These are phyloP conservation scores for Penicillium sp. DNA, from an alignment of 2,329 filamentous ascomycete species.

Conservation along the genomic window DNA sequence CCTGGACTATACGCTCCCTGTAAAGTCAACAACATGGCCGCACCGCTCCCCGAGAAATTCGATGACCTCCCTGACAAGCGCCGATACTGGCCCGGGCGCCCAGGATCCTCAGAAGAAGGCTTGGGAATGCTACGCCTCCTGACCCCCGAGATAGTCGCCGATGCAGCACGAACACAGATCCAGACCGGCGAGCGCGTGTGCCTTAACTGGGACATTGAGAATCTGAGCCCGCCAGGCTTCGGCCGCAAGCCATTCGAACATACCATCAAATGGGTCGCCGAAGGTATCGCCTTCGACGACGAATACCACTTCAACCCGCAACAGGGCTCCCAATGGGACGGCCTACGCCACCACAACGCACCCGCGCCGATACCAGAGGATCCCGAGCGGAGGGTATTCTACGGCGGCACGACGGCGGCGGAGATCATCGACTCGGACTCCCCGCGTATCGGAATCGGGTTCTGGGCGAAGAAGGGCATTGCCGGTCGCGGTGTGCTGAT, in stretches of 20 bases:
- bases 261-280: slow-evolving; percentile 49
- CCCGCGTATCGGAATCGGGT: slow-evolving; percentile 37
- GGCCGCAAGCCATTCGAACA: slow-evolving; percentile 53
- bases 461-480: slow-evolving; percentile 40
- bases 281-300: slow-evolving; percentile 50
- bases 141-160: slow-evolving; percentile 53
- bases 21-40: slow-evolving; percentile 19
- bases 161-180: slow-evolving; percentile 53
- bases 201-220: slow-evolving; percentile 57
- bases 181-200: slow-evolving; percentile 53
- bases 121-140: slow-evolving; percentile 54
- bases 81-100: slow-evolving; percentile 49
- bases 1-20: neutral
- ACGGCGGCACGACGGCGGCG: slow-evolving; percentile 36
- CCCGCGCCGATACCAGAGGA: slow-evolving; percentile 38
- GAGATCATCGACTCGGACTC: slow-evolving; percentile 35
- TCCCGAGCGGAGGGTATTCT: slow-evolving; percentile 31
- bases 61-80: slow-evolving; percentile 50
- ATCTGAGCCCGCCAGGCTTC: slow-evolving; percentile 53
- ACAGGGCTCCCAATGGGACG: slow-evolving; percentile 56
- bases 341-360: slow-evolving; percentile 51
- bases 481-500: slow-evolving; percentile 43
- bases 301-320: slow-evolving; percentile 55
- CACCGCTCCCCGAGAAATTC: slow-evolving; percentile 26
- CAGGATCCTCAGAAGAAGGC: slow-evolving; percentile 53